Evolutionary conservation across 192 early-diverging fungal species (phyloP).

Genomic region (Spinellus fusiger): DNA sequence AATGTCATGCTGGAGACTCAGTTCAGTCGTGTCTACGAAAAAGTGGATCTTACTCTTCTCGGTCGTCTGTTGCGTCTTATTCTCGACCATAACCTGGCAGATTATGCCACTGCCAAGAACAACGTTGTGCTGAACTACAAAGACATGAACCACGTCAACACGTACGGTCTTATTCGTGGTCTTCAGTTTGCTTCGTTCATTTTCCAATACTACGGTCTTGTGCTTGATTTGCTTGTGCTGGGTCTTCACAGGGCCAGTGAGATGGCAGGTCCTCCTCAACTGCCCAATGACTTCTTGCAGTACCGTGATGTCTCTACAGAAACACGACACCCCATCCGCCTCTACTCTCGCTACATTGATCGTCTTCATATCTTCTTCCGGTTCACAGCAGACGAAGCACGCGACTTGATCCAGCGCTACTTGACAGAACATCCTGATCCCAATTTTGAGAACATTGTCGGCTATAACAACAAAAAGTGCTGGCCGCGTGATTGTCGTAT

Average conservation of each 20-base stretch:
- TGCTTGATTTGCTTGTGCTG: slow-evolving; percentile 90
- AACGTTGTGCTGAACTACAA: slow-evolving; percentile 97
- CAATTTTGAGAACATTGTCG: slow-evolving; percentile 97
- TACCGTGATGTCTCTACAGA: slow-evolving; percentile 89
- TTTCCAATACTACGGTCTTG: slow-evolving; percentile 98
- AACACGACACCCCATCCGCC: slow-evolving; percentile 90
- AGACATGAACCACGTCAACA: slow-evolving; percentile 99
- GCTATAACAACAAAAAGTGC: slow-evolving; percentile 97
- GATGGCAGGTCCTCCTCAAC: slow-evolving; percentile 89
- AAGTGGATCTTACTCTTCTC: slow-evolving; percentile 95
- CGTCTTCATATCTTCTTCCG: slow-evolving; percentile 90
- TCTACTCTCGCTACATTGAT: slow-evolving; percentile 95
- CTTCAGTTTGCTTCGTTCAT: slow-evolving; percentile 97
- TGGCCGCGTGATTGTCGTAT: slow-evolving; percentile 99
- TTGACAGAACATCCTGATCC: slow-evolving; percentile 98
- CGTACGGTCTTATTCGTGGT: slow-evolving; percentile 94
- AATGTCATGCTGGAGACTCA: slow-evolving; percentile 95
- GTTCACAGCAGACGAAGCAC: slow-evolving; percentile 88
- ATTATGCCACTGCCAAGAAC: slow-evolving; percentile 99
- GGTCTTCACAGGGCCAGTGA: slow-evolving; percentile 93
- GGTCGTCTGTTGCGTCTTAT: slow-evolving; percentile 91
- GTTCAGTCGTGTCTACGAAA: slow-evolving; percentile 90
- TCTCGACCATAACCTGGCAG: slow-evolving; percentile 99
- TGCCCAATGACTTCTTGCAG: slow-evolving; percentile 97
- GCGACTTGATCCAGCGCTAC: slow-evolving; percentile 95